phyloP scores from a whole-genome alignment of 345 rosid genomes.

The Salix suchowensis region DNA sequence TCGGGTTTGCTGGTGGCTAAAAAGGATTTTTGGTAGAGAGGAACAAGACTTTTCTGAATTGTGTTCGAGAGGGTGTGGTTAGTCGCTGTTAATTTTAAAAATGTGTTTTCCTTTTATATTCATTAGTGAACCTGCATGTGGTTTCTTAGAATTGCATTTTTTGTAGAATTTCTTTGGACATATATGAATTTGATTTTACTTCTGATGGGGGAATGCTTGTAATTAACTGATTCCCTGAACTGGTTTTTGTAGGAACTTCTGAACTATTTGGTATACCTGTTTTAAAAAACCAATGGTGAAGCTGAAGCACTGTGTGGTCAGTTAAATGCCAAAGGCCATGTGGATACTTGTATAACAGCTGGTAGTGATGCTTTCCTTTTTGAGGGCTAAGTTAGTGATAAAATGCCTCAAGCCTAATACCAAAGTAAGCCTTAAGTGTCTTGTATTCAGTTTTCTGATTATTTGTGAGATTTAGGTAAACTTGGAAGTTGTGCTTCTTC shows the following conservation, averaged over 20 bases:
- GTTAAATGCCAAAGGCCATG: slow-evolving; percentile 65
- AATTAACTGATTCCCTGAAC: background rate
- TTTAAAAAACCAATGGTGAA: slow-evolving; percentile 65
- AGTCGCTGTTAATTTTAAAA: slow-evolving; percentile 22
- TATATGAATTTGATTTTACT: background rate
- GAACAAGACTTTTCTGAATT: slow-evolving; percentile 51
- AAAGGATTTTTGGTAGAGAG: slow-evolving; percentile 61
- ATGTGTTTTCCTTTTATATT: background rate
- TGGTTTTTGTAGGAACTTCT: slow-evolving; percentile 56
- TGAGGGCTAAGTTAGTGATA: slow-evolving; percentile 79
- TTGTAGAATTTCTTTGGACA: background rate
- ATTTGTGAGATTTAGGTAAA: background rate
- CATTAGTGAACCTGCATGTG: background rate
- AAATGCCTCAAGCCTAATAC: slow-evolving; percentile 71
- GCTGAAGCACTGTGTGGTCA: slow-evolving; percentile 95
- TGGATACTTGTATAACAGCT: slow-evolving; percentile 87
- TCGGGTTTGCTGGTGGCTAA: slow-evolving; percentile 32
- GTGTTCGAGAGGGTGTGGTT: slow-evolving; percentile 75
- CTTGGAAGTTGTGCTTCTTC: background rate
- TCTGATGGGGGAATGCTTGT: no score
- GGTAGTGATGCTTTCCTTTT: slow-evolving; percentile 93
- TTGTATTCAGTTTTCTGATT: background rate
- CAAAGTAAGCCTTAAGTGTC: slow-evolving; percentile 38
- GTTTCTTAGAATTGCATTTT: background rate
- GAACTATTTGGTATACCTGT: slow-evolving; percentile 85